phyloP scores from a whole-genome alignment of 2,329 filamentous ascomycete genomes.

The Amesomyces nigricolor region DNA sequence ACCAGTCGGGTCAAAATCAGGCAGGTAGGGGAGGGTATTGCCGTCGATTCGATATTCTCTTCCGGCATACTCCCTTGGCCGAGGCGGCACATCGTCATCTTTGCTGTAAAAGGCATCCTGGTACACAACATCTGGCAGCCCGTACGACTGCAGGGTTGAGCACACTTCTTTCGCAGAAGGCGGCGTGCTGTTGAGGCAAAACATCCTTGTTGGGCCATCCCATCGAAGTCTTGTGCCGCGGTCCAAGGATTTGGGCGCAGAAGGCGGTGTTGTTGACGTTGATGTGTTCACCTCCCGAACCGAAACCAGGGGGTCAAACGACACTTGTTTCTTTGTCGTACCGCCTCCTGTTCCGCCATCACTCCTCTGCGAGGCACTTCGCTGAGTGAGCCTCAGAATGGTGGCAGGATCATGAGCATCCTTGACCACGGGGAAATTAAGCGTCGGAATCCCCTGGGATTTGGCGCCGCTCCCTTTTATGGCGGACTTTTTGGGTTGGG shows the following conservation, averaged over 20 bases:
- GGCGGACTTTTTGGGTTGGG: slow-evolving; percentile 24
- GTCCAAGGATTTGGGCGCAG: not conserved
- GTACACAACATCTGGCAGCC: slow-evolving; percentile 66
- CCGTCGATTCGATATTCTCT: slow-evolving; percentile 76
- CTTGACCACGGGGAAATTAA: slow-evolving; percentile 72
- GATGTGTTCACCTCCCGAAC: slow-evolving; percentile 4
- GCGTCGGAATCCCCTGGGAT: slow-evolving; percentile 34
- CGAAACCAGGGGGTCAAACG: slow-evolving; percentile 29
- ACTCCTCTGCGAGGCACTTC: slow-evolving; percentile 49
- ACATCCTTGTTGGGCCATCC: slow-evolving; percentile 28
- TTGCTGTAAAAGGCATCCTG: slow-evolving; percentile 82
- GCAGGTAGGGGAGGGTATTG: slow-evolving; percentile 70
- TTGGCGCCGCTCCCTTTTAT: slow-evolving; percentile 31
- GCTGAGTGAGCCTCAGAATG: slow-evolving; percentile 60
- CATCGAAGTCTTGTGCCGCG: slow-evolving; percentile 14
- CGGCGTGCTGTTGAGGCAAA: slow-evolving; percentile 30
- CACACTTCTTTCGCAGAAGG: slow-evolving; percentile 41
- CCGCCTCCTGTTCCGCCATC: slow-evolving; percentile 30
- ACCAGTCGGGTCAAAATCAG: slow-evolving; percentile 65
- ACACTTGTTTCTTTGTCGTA: slow-evolving; percentile 32
- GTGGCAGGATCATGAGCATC: slow-evolving; percentile 63
- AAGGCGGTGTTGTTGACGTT: not conserved
- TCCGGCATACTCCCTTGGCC: slow-evolving; percentile 77
- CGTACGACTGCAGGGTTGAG: slow-evolving; percentile 51
- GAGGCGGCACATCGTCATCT: slow-evolving; percentile 74